phyloP scores from a whole-genome alignment of 805 yeast species.

The Priceomyces medius region DNA sequence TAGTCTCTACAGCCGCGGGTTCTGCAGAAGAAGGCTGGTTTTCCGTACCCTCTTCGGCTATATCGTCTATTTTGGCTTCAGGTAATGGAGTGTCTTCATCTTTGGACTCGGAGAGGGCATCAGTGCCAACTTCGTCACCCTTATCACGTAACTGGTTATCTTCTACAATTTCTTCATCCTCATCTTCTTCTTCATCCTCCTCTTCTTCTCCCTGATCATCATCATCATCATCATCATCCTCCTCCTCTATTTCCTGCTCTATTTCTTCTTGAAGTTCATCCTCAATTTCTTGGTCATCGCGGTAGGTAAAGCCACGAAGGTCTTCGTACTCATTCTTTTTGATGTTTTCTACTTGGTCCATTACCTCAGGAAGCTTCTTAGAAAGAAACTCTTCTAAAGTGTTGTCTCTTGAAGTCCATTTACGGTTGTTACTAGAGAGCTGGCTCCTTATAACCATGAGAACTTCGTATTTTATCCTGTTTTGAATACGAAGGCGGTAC shows the following conservation, averaged over 20 bases:
- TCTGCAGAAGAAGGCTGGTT: no score
- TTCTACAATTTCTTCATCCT: constrained; percentile 9
- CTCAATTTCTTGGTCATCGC: constrained; percentile 17
- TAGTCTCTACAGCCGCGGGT: no score
- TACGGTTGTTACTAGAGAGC: constrained; percentile 26
- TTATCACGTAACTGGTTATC: constrained; percentile 8
- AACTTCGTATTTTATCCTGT: constrained; percentile 36
- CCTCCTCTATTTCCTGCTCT: constrained; percentile 7
- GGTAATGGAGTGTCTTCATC: neutral
- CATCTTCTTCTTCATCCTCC: constrained; percentile 6
- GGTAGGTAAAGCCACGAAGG: constrained; percentile 20
- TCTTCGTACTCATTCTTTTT: constrained; percentile 29
- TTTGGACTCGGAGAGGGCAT: neutral
- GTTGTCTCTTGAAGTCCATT: constrained; percentile 36
- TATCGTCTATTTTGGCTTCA: neutral
- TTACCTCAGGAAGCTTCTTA: constrained; percentile 22
- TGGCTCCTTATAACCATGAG: constrained; percentile 31
- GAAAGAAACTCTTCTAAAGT: constrained; percentile 29
- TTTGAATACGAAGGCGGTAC: constrained; percentile 28
- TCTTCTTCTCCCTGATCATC: constrained; percentile 11
- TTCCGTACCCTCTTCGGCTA: no score
- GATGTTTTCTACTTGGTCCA: constrained; percentile 29
- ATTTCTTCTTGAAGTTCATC: constrained; percentile 16
- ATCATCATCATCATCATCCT: constrained; percentile 15
- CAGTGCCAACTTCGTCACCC: constrained; percentile 2